Conservation (phyloP, 306 rosid species). For the Parietaria judaica region DNA sequence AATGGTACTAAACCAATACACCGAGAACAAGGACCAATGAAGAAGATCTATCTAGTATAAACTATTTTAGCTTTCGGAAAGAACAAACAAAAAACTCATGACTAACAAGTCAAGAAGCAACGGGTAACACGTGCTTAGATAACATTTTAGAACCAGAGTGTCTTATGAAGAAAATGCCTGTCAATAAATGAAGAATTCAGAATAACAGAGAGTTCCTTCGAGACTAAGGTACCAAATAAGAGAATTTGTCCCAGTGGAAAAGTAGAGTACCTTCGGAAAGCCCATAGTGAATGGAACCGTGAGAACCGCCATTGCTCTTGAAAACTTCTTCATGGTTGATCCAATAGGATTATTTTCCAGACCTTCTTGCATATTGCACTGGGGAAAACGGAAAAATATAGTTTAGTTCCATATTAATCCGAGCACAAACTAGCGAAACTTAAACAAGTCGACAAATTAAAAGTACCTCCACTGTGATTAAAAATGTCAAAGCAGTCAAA, state of each 20-base stretch:
- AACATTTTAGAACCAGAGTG: no score
- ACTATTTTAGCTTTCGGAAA: neutral
- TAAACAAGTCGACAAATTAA: neutral
- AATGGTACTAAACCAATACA: neutral
- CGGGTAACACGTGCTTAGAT: no score
- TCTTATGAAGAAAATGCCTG: no score
- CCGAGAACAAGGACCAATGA: neutral
- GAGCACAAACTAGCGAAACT: neutral
- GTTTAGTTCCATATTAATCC: neutral
- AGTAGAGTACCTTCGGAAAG: slow-evolving; percentile 63
- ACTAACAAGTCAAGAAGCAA: no score
- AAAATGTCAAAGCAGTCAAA: slow-evolving; percentile 68
- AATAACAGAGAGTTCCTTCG: no score
- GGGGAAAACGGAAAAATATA: slow-evolving; percentile 24
- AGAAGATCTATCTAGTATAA: neutral
- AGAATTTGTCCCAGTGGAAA: no score
- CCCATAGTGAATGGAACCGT: slow-evolving; percentile 81
- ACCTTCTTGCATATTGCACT: slow-evolving; percentile 88
- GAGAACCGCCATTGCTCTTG: slow-evolving; percentile 75
- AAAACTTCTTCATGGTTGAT: slow-evolving; percentile 65
- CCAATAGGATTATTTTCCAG: slow-evolving; percentile 89
- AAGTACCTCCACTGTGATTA: slow-evolving; percentile 77
- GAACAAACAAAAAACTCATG: slow-evolving; percentile 5
- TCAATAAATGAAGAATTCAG: no score
- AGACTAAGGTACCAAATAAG: no score